Percentiles rank a stretch among this genome's conserved stretches.
Evolutionary conservation across 257 asterid species (phyloP).

Genomic region (Schizonepeta tenuifolia): DNA sequence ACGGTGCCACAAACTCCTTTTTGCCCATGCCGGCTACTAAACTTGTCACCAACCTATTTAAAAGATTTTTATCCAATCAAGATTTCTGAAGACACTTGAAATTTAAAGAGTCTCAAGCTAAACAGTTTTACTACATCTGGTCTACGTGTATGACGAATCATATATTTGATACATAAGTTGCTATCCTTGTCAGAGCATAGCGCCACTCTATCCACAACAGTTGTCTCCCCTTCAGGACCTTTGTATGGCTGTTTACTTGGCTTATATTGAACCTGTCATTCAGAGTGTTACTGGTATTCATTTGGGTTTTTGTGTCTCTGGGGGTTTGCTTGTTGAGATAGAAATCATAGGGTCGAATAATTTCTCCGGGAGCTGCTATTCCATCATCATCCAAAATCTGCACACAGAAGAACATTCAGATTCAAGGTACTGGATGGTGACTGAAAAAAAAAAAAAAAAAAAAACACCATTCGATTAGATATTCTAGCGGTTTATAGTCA

Average conservation of each 20-base stretch:
- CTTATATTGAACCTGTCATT: conserved; percentile 73
- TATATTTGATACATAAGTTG: conserved; percentile 66
- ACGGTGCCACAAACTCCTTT: conserved; percentile 98
- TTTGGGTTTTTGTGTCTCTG: conserved; percentile 35
- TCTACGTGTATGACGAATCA: conserved; percentile 97
- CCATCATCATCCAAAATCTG: conserved; percentile 96
- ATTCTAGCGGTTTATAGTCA: background rate
- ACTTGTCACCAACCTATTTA: conserved; percentile 88
- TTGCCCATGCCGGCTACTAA: conserved; percentile 98
- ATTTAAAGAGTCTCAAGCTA: conserved; percentile 8
- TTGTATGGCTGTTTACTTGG: conserved; percentile 56
- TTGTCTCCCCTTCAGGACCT: conserved; percentile 82
- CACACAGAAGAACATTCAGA: conserved; percentile 30
- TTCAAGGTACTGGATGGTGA: conserved; percentile 12
- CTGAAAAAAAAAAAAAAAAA: conserved; percentile 7
- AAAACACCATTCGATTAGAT: background rate
- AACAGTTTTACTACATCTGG: conserved; percentile 66
- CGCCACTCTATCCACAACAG: conserved; percentile 83
- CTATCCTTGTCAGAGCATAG: conserved; percentile 72
- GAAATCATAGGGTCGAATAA: conserved; percentile 65
- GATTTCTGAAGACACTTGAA: conserved; percentile 13
- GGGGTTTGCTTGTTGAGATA: conserved; percentile 84
- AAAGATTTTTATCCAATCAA: conserved; percentile 19
- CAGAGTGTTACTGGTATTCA: conserved; percentile 34
- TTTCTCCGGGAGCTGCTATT: conserved; percentile 93